Percentiles rank a stretch among this genome's conserved stretches.
These are phyloP conservation scores for Lactarius hengduanensis DNA, from an alignment of 768 basidiomycete species.

Conservation along the genomic window DNA sequence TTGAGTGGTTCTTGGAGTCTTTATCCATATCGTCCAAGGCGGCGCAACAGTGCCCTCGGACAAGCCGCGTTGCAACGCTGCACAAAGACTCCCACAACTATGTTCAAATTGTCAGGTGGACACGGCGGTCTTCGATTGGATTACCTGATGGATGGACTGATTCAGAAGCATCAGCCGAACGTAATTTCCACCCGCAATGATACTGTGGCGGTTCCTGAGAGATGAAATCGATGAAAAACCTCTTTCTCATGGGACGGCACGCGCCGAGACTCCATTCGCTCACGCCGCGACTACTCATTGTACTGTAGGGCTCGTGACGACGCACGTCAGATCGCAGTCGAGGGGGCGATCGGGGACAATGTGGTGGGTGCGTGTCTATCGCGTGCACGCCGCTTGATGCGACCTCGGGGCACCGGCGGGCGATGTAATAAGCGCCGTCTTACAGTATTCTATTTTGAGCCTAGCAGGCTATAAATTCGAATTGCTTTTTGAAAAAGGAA, in stretches of 20 bases:
- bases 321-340: not conserved
- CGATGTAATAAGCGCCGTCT: not conserved
- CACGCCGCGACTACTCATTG: not conserved
- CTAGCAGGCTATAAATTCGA: not conserved
- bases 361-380: not conserved
- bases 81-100: slow-evolving; percentile 10
- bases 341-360: not conserved
- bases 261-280: not conserved
- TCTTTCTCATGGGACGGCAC: not conserved
- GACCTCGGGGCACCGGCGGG: not conserved
- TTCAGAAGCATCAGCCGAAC: not conserved
- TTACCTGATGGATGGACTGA: slow-evolving; percentile 14
- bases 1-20: not conserved
- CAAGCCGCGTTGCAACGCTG: not conserved
- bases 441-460: not conserved
- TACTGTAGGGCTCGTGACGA: no score
- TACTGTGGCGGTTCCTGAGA: not conserved
- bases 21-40: slow-evolving; percentile 8
- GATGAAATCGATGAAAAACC: not conserved
- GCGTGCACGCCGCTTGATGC: not conserved
- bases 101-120: slow-evolving; percentile 1
- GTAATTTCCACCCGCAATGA: not conserved
- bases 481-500: not conserved
- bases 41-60: slow-evolving; percentile 1
- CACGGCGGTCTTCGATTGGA: not conserved